phyloP scores from a whole-genome alignment of 2,329 filamentous ascomycete genomes.

The Myriosclerotinia curreyana region DNA sequence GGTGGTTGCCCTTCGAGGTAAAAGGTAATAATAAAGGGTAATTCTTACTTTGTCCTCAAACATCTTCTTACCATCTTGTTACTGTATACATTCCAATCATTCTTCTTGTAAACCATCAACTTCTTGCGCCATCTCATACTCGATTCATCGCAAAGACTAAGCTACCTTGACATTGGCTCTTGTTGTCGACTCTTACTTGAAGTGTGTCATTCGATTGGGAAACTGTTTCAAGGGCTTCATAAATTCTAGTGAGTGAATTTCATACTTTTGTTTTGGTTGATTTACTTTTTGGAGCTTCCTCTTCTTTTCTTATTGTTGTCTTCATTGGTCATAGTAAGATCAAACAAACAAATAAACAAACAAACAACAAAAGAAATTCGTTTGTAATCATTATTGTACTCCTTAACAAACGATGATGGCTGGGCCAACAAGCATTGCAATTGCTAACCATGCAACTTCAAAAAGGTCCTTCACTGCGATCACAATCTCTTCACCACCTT shows the following conservation, averaged over 20 bases:
- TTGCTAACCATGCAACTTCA: slow-evolving; percentile 36
- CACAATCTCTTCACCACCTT: slow-evolving; percentile 27
- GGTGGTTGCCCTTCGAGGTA: slow-evolving; percentile 21
- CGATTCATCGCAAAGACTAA: slow-evolving; percentile 12
- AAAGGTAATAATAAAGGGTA: too few species aligned
- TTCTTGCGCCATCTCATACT: slow-evolving; percentile 13
- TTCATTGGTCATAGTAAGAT: not conserved
- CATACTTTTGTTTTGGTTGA: not conserved
- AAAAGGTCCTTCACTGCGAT: slow-evolving; percentile 36
- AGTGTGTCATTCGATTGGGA: slow-evolving; percentile 5
- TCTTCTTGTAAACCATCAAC: not conserved
- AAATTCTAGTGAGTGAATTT: slow-evolving; percentile 17
- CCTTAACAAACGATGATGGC: slow-evolving; percentile 26
- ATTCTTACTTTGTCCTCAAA: slow-evolving; percentile 14
- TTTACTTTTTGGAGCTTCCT: not conserved
- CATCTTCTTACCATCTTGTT: slow-evolving; percentile 19
- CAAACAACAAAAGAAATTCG: slow-evolving; percentile 4
- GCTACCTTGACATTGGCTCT: slow-evolving; percentile 11
- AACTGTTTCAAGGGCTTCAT: not conserved
- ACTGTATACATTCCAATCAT: slow-evolving; percentile 19
- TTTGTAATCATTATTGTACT: not conserved
- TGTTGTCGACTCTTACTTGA: slow-evolving; percentile 2
- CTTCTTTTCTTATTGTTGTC: not conserved
- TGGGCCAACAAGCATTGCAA: slow-evolving; percentile 28
- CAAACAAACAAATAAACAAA: too few species aligned